These are phyloP conservation scores for Isatis lusitanica DNA, from an alignment of 441 rosid genomes.

Conservation along the genomic window DNA sequence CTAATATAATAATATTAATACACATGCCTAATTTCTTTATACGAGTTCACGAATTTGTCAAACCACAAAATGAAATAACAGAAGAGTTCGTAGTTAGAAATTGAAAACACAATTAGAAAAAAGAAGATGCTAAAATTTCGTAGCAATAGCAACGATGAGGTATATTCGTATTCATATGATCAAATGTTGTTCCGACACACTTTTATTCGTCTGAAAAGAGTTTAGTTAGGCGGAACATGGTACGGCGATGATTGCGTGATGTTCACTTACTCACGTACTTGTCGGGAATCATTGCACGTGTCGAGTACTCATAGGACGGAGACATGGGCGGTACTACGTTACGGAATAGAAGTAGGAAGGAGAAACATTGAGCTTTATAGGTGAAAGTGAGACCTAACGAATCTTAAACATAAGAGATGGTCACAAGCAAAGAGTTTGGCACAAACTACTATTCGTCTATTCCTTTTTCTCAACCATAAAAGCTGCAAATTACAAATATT, in stretches of 20 bases:
- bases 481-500: background rate
- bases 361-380: constrained; percentile 28
- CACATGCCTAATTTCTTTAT: background rate
- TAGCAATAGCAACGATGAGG: background rate
- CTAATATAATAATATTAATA: no score
- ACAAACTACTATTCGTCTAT: constrained; percentile 22
- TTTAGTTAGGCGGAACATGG: constrained; percentile 26
- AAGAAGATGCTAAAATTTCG: background rate
- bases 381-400: constrained; percentile 29
- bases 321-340: constrained; percentile 16
- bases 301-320: background rate
- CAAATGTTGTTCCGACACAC: background rate
- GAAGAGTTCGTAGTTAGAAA: background rate
- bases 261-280: constrained; percentile 28
- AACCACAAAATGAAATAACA: background rate
- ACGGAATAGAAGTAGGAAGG: constrained; percentile 27
- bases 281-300: constrained; percentile 26
- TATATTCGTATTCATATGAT: background rate
- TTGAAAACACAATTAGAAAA: background rate
- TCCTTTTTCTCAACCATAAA: constrained; percentile 6
- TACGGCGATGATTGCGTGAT: constrained; percentile 35
- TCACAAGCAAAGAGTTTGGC: constrained; percentile 28
- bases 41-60: background rate
- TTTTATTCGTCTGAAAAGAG: constrained; percentile 20
- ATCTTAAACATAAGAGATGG: constrained; percentile 11